These are phyloP conservation scores for Melampsora americana DNA, from an alignment of 1,284 basidiomycete species.

Conservation along the genomic window DNA sequence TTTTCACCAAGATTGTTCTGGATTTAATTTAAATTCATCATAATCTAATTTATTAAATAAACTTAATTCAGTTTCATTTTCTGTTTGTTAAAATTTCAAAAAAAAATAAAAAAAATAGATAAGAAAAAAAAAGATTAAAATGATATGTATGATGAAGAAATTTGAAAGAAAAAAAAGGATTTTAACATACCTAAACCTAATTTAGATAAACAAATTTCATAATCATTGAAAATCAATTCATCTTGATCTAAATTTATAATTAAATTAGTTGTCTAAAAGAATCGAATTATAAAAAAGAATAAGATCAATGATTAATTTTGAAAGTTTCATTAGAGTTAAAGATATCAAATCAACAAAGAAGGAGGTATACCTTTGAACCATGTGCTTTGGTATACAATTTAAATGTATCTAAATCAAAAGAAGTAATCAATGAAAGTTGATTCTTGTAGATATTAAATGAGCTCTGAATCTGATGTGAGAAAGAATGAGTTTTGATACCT, in stretches of 20 bases:
- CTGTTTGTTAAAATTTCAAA: background rate
- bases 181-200: slow-evolving; percentile 40
- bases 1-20: slow-evolving; percentile 36
- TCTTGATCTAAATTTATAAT: slow-evolving; percentile 41
- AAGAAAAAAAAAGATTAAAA: too few species aligned
- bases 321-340: too few species aligned
- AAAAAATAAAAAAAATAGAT: background rate
- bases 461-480: too few species aligned
- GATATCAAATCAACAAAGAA: background rate
- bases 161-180: background rate
- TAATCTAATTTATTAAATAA: slow-evolving; percentile 31
- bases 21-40: slow-evolving; percentile 35
- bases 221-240: slow-evolving; percentile 23
- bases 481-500: too few species aligned
- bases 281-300: background rate
- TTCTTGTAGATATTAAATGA: too few species aligned
- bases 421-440: too few species aligned
- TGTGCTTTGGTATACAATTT: slow-evolving; percentile 43
- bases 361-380: slow-evolving; percentile 29
- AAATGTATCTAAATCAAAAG: slow-evolving; percentile 31
- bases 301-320: background rate
- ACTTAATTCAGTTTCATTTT: slow-evolving; percentile 40
- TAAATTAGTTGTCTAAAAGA: slow-evolving; percentile 33
- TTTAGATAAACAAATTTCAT: slow-evolving; percentile 1
- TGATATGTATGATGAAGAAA: too few species aligned